Evolutionary conservation across 805 yeast genomes (phyloP), one percentile per base, ranked within the genome.

Genomic region (Debaryomyces castellii): DNA sequence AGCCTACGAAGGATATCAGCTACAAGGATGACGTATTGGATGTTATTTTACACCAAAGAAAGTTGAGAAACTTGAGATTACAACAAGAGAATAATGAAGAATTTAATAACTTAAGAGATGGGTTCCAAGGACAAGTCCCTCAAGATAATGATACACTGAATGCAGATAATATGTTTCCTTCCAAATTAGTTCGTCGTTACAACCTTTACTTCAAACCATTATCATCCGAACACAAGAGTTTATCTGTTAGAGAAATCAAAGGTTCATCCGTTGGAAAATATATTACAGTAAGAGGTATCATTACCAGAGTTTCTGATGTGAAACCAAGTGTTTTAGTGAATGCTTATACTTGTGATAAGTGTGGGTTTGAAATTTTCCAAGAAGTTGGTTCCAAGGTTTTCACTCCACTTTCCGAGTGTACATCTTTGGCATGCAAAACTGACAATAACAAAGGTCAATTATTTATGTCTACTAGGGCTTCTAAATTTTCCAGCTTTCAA

Each of bases 341-440:
- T 57, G 98, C 99, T 1, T 95, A 92, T 63, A 89, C 98, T 5
- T 94, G 99, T 71, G 99, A 94, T 63, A 87, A 87, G 57, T 94
- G 99, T 75, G 99, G 99, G 40, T 86, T 80, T 67, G 99, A 94
- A 69, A 83, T 89, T 43, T 94, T 95, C 76, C 98, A 94, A 71
- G 98, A 95, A 64, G 96, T 94, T 53, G 84, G 81, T 52, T 71
- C 91, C 16, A 82, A 83, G 61, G 83, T 87, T 37, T 95, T 88
- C 68, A 83, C 87, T 23, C 99, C 99, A n/a, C 71, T 90, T 43
- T 63, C 73, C 3, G 96, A 90, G 59, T 94, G 99, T 71, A 82
- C 90, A 1, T 87, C 97, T 1, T 77, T 77, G 22, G 83, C 82
- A 52, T 94, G 99, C 73, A 60, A 70, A 45, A 80, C 80, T 47